Base-by-base conservation (phyloP, 805 yeast genomes). In the Candida wancherniae region DNA sequence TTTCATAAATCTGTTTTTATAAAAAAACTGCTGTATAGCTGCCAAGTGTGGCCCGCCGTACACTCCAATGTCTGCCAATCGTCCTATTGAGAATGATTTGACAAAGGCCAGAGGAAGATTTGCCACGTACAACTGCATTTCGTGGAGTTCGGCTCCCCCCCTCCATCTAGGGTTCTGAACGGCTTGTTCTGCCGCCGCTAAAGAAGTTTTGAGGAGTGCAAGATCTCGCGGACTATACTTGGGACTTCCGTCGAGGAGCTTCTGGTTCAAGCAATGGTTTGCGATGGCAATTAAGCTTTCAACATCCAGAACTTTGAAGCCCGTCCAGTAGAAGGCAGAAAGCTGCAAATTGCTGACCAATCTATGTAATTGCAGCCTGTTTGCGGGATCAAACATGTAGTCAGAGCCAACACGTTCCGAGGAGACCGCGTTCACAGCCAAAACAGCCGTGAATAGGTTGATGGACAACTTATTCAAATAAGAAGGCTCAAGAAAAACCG, bases 271-370 rank as follows among this genome's bases (percentile, higher is more conserved):
- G 5, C 76, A 67, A 14, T 55, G 52, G 10, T 61, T 55, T 29
- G 80, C 69, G 17, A 80, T 69, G 14, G 58, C 55, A 2, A 73
- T 48, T 51, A 80, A 59, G 14, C 69, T 60, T 28, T 73, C 72
- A 17, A 80, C 61, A 53, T 80, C 86, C 24, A 62, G 64, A 15
- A 67, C 63, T 9, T 79, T 64, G 47, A 80, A 80, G 0, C 86
- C 87, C 1, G 84, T 76, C 88, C 88, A 80, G 45, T 76, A 77
- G 49, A 80, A 79, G 0, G 87, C 77, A 1, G 82, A 76, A 36
- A 80, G 63, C 50, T 75, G 84, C 17, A 80, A 48, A 46, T 80
- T 80, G 4, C 73, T 67, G 9, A 80, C 69, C 40, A 80, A 61
- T 28, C 79, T 53, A 37, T 79, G 57, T 22, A 80, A 51, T 39